phyloP scores from a whole-genome alignment of 2,329 filamentous ascomycete genomes.

The Bipolaris oryzae region DNA sequence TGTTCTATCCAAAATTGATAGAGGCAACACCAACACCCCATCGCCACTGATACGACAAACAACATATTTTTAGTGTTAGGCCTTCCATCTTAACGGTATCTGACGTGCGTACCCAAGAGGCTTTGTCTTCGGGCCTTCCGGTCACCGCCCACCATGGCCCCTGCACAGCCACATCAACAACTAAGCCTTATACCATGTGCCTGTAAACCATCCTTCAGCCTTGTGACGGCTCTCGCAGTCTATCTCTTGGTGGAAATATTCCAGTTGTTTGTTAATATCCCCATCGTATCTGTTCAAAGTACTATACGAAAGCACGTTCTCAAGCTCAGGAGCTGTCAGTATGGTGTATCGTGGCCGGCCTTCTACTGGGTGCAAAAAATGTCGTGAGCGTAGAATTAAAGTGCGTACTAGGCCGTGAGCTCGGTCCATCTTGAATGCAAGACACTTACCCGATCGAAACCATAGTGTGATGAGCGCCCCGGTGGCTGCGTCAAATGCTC shows the following conservation, averaged over 20 bases:
- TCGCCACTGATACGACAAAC: too few species aligned
- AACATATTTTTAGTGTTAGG: neutral
- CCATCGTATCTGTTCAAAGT: too few species aligned
- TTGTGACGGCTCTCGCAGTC: neutral
- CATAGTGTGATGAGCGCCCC: conserved; percentile 41
- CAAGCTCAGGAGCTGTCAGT: neutral
- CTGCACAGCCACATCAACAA: neutral
- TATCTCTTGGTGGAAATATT: neutral
- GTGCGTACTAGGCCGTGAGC: conserved; percentile 26
- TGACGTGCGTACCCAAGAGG: neutral
- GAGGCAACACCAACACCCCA: neutral
- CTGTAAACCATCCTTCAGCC: neutral
- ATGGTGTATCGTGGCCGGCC: conserved; percentile 46
- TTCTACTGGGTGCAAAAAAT: conserved; percentile 44
- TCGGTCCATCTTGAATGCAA: neutral
- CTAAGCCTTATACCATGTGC: neutral
- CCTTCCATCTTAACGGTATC: neutral
- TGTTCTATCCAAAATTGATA: neutral
- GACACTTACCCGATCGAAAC: conserved; percentile 1
- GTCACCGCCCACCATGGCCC: neutral
- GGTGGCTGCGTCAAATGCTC: conserved; percentile 37
- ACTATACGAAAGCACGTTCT: neutral
- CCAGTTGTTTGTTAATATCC: neutral
- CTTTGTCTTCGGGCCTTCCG: neutral
- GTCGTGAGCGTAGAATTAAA: conserved; percentile 51